These are phyloP conservation scores for Rhododendron williamsianum DNA, from an alignment of 148 eudicot species.

Conservation along the genomic window DNA sequence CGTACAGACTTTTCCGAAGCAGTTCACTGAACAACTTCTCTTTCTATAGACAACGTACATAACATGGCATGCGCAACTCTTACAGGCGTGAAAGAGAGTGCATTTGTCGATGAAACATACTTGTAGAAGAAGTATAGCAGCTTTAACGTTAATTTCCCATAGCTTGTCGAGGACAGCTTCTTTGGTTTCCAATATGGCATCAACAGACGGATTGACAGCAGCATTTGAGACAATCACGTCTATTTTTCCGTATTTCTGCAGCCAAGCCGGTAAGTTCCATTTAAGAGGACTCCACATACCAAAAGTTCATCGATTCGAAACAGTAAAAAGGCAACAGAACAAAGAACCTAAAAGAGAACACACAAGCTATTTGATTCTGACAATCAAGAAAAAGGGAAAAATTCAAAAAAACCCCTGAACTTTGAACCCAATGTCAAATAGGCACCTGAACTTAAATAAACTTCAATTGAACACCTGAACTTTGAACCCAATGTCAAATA, in stretches of 20 bases:
- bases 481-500: no score
- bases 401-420: no score
- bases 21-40: background rate
- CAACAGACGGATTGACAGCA: conserved; percentile 76
- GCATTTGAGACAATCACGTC: conserved; percentile 94
- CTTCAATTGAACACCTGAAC: no score
- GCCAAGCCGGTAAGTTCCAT: background rate
- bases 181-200: conserved; percentile 52
- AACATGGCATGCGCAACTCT: background rate
- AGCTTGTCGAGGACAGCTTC: conserved; percentile 87
- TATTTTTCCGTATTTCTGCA: conserved; percentile 86
- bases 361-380: background rate
- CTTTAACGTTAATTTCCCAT: conserved; percentile 94
- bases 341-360: background rate
- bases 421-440: no score
- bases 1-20: no score
- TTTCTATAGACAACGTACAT: background rate
- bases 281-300: background rate
- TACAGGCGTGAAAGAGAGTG: background rate
- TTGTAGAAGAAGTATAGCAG: conserved; percentile 74
- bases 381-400: background rate
- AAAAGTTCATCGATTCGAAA: background rate
- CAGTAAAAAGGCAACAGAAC: background rate
- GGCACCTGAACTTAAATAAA: no score
- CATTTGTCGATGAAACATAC: conserved; percentile 24